Conservation (phyloP, 169 alveolate species). For the Babesia caballi region DNA sequence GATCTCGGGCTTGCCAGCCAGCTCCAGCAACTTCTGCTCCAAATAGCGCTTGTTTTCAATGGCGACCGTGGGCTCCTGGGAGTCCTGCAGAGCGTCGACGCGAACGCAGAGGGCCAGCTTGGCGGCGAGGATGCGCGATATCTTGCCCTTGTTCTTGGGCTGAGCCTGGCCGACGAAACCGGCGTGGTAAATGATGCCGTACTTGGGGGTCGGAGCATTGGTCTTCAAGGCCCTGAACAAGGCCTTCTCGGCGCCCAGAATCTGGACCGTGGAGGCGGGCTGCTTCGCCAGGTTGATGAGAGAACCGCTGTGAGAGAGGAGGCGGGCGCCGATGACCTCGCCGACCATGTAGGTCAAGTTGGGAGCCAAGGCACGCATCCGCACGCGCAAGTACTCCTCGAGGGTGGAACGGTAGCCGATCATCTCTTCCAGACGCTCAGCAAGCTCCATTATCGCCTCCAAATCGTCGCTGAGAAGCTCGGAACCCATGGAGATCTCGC, state of each 20-base stretch:
- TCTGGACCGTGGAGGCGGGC: conserved; percentile 99
- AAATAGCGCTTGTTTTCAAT: conserved; percentile 85
- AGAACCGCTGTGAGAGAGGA: conserved; percentile 99
- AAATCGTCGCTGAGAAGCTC: conserved; percentile 97
- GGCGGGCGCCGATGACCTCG: conserved; percentile 99
- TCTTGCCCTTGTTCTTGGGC: conserved; percentile 96
- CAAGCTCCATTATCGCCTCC: conserved; percentile 89
- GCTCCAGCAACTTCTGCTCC: conserved; percentile 85
- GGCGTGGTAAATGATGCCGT: conserved; percentile 99
- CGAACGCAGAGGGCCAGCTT: conserved; percentile 98
- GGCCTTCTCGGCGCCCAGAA: conserved; percentile 98
- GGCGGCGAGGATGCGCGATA: conserved; percentile 97
- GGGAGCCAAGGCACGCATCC: conserved; percentile 99
- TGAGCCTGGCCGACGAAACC: conserved; percentile 97
- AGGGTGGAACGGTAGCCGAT: conserved; percentile 91
- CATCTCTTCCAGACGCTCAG: conserved; percentile 93
- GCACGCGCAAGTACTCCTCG: conserved; percentile 92
- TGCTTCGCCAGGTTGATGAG: conserved; percentile 96
- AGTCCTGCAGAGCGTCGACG: conserved; percentile 96
- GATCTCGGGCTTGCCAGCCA: conserved; percentile 22
- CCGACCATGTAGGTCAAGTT: conserved; percentile 97
- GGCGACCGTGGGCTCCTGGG: conserved; percentile 92
- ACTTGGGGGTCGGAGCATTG: conserved; percentile 98
- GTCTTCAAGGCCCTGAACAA: conserved; percentile 98
- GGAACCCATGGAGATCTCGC: conserved; percentile 99